These are phyloP conservation scores for Fragilariopsis cylindrus DNA, from an alignment of 108 stramenopile species.

Conservation along the genomic window DNA sequence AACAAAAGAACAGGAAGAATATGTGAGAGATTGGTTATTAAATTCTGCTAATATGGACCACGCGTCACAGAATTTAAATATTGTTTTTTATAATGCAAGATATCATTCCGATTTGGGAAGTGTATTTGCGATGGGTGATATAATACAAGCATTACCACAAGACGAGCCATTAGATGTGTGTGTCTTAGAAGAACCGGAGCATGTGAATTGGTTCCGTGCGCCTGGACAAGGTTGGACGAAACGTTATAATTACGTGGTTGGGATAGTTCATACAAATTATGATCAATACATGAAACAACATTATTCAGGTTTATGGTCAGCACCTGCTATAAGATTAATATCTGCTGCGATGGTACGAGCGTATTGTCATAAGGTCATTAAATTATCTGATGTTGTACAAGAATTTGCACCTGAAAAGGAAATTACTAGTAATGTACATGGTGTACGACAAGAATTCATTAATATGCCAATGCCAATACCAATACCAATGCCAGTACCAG, in stretches of 20 bases:
- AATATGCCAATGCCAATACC: neutral
- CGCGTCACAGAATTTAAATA: conserved; percentile 64
- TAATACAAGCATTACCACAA: conserved; percentile 39
- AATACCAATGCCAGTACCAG: neutral
- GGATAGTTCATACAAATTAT: conserved; percentile 87
- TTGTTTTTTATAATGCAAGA: conserved; percentile 74
- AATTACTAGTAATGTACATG: conserved; percentile 79
- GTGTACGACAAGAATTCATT: conserved; percentile 74
- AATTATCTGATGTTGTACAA: conserved; percentile 74
- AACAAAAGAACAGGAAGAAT: conserved; percentile 72
- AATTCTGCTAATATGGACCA: conserved; percentile 61
- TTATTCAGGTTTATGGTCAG: conserved; percentile 53
- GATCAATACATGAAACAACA: conserved; percentile 49
- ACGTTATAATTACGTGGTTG: conserved; percentile 82
- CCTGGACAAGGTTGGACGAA: conserved; percentile 87
- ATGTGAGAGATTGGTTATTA: conserved; percentile 70
- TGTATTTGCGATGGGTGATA: conserved; percentile 88
- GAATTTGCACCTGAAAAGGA: conserved; percentile 85
- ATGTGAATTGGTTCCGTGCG: conserved; percentile 85
- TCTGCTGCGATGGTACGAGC: conserved; percentile 84
- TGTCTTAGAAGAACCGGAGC: conserved; percentile 88
- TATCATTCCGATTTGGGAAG: conserved; percentile 68
- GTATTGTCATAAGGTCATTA: conserved; percentile 90
- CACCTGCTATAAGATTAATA: conserved; percentile 76
- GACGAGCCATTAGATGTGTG: conserved; percentile 50